These are phyloP conservation scores for Lepiota brunneoincarnata DNA, from an alignment of 768 basidiomycete genomes.

Conservation along the genomic window DNA sequence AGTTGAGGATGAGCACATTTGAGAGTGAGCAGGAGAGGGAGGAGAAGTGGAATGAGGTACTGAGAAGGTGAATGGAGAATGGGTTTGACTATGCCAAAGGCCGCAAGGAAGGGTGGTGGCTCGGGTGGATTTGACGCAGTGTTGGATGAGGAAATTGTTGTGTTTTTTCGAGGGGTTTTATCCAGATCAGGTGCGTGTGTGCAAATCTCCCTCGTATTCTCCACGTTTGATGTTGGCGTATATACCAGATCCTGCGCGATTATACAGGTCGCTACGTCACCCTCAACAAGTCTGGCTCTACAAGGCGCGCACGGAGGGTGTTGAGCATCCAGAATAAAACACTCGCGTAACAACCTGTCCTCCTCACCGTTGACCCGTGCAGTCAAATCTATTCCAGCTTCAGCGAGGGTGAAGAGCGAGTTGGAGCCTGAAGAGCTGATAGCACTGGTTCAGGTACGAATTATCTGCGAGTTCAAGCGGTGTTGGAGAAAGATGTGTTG, in stretches of 20 bases:
- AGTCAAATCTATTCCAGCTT: slow-evolving; percentile 21
- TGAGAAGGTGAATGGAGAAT: slow-evolving; percentile 55
- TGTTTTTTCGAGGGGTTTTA: slow-evolving; percentile 70
- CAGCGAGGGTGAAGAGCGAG: slow-evolving; percentile 33
- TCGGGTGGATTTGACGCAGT: slow-evolving; percentile 44
- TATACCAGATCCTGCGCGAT: slow-evolving; percentile 63
- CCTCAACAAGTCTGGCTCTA: slow-evolving; percentile 60
- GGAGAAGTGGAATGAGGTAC: slow-evolving; percentile 36
- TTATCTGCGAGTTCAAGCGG: slow-evolving; percentile 53
- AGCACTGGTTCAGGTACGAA: slow-evolving; percentile 50
- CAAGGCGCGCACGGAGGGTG: slow-evolving; percentile 66
- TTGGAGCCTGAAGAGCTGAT: slow-evolving; percentile 45
- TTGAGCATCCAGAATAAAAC: slow-evolving; percentile 40
- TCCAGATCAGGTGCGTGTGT: slow-evolving; percentile 63
- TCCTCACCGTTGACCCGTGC: slow-evolving; percentile 48
- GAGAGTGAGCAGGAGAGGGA: slow-evolving; percentile 32
- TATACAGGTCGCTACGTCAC: slow-evolving; percentile 78
- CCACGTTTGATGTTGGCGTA: slow-evolving; percentile 11
- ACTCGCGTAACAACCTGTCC: slow-evolving; percentile 48
- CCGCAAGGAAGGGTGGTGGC: slow-evolving; percentile 43
- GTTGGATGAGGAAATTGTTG: slow-evolving; percentile 63
- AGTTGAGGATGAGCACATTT: slow-evolving; percentile 1
- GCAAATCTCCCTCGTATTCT: background rate
- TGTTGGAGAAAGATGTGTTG: slow-evolving; percentile 64
- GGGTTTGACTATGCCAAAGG: slow-evolving; percentile 64